Evolutionary conservation across 306 rosid genomes (phyloP).

Genomic region (Glycyrrhiza uralensis): DNA sequence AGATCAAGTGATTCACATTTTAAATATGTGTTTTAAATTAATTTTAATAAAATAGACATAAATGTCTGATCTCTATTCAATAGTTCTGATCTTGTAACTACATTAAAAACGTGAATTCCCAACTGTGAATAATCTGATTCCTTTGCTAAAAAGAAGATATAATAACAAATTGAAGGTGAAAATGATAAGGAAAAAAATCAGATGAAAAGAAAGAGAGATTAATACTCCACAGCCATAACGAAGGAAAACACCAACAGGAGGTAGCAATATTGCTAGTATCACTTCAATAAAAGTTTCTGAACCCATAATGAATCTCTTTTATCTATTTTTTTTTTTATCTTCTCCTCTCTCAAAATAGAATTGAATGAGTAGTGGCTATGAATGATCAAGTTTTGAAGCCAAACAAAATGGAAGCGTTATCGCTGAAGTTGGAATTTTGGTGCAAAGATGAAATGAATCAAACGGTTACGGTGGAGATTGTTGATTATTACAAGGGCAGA

Average conservation of each 20-base stretch:
- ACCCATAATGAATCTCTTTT: conserved; percentile 35
- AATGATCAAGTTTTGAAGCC: neutral
- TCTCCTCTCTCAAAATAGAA: neutral
- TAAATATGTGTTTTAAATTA: no score
- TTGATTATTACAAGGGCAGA: neutral
- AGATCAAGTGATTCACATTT: no score
- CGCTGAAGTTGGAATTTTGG: neutral
- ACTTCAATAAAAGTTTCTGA: conserved; percentile 63
- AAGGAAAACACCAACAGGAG: conserved; percentile 77
- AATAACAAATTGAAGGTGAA: neutral
- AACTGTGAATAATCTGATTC: no score
- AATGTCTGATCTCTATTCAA: no score
- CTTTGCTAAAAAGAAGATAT: no score
- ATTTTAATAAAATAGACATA: no score
- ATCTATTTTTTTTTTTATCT: neutral
- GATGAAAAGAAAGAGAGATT: neutral
- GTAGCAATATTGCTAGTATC: conserved; percentile 53
- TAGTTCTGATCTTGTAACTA: no score
- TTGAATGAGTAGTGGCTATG: neutral
- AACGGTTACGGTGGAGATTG: conserved; percentile 14
- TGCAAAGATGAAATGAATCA: neutral
- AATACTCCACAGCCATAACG: conserved; percentile 64
- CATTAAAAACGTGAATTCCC: no score
- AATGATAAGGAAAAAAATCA: neutral
- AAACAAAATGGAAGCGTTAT: neutral